Evolutionary conservation across 2,329 filamentous ascomycete genomes (phyloP).

Genomic region (Aspergillus ruber): DNA sequence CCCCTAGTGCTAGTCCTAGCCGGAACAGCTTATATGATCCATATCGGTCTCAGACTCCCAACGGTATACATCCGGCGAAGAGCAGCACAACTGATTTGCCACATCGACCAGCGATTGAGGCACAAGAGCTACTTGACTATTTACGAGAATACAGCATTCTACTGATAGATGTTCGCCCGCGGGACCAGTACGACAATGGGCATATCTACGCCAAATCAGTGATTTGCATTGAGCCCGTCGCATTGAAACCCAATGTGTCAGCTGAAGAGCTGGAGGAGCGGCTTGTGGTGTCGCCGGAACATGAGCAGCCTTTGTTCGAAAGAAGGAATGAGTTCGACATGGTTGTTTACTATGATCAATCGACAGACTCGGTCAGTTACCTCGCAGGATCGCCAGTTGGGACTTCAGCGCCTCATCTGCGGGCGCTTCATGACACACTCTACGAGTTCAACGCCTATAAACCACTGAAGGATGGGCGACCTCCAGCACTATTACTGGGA

Average conservation of each 20-base stretch:
- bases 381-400: slow-evolving; percentile 41
- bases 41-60: slow-evolving; percentile 40
- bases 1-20: slow-evolving; percentile 28
- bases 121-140: slow-evolving; percentile 64
- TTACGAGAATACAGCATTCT: slow-evolving; percentile 63
- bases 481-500: slow-evolving; percentile 71
- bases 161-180: slow-evolving; percentile 75
- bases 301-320: slow-evolving; percentile 67
- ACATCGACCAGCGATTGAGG: slow-evolving; percentile 57
- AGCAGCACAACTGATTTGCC: slow-evolving; percentile 44
- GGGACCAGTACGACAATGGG: slow-evolving; percentile 76
- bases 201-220: slow-evolving; percentile 79
- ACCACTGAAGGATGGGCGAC: slow-evolving; percentile 56
- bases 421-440: slow-evolving; percentile 70
- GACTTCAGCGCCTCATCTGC: slow-evolving; percentile 52
- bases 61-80: slow-evolving; percentile 33
- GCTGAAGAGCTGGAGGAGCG: slow-evolving; percentile 55
- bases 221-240: slow-evolving; percentile 84
- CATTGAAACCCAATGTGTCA: slow-evolving; percentile 61
- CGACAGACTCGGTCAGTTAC: slow-evolving; percentile 54
- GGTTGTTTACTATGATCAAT: slow-evolving; percentile 83
- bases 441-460: slow-evolving; percentile 77
- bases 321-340: slow-evolving; percentile 71
- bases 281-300: slow-evolving; percentile 42
- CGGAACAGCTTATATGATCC: slow-evolving; percentile 32